A percentile compares a stretch with the other conserved stretches of the same genome.
Conservation (phyloP, 2,329 filamentous ascomycete species). For the Penicillium polonicum region DNA sequence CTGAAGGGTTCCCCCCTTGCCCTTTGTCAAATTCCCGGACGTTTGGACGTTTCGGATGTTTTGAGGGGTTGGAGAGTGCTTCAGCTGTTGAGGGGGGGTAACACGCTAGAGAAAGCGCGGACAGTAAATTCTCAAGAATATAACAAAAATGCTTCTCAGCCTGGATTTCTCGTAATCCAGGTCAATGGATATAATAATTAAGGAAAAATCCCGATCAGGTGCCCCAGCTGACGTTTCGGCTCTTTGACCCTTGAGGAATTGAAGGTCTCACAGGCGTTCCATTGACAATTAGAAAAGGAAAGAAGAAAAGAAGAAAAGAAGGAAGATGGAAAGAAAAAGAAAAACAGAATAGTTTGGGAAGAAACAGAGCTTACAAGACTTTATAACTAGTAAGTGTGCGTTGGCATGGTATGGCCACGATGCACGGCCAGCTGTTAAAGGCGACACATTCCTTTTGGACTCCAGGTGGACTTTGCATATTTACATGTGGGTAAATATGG, state of each 20-base stretch:
- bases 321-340: background rate
- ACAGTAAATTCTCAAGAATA: background rate
- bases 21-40: constrained; percentile 10
- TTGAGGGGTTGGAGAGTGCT: background rate
- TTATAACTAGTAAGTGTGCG: constrained; percentile 5
- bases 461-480: background rate
- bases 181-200: background rate
- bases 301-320: background rate
- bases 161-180: background rate
- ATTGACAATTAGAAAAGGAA: constrained; percentile 2
- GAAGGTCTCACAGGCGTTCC: constrained; percentile 13
- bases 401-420: constrained; percentile 11
- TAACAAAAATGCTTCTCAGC: background rate
- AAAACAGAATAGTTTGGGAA: background rate
- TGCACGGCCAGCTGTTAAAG: constrained; percentile 5
- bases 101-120: background rate
- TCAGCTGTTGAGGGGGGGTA: background rate
- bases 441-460: background rate
- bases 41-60: background rate
- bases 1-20: constrained; percentile 5
- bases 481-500: background rate
- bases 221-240: constrained; percentile 10
- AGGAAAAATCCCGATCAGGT: constrained; percentile 3
- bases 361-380: background rate
- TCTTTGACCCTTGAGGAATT: constrained; percentile 14